A percentile compares a stretch with the other conserved stretches of the same genome.
phyloP scores from a whole-genome alignment of 2,329 filamentous ascomycete species.

The Arthrobotrys megalospora region DNA sequence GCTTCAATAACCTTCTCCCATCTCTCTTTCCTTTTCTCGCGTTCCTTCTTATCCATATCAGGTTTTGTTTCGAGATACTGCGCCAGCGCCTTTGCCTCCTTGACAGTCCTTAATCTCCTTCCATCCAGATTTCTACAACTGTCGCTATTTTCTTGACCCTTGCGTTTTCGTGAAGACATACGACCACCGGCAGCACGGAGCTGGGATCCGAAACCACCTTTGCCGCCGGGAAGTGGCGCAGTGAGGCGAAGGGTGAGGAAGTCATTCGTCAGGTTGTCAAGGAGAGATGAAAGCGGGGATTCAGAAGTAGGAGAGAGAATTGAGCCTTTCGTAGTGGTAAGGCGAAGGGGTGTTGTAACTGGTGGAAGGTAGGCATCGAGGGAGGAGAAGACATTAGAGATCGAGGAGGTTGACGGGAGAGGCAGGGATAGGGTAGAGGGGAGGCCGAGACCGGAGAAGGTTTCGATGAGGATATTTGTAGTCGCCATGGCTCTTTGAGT shows the following conservation, averaged over 20 bases:
- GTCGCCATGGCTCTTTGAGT: conserved; percentile 42
- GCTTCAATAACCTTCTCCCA: conserved; percentile 91
- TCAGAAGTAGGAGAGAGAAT: conserved; percentile 87
- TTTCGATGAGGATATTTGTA: conserved; percentile 78
- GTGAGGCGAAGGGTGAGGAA: conserved; percentile 88
- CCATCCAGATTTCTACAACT: conserved; percentile 96
- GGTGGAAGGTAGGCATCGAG: conserved; percentile 72
- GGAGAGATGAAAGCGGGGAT: conserved; percentile 75
- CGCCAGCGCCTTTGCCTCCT: conserved; percentile 93
- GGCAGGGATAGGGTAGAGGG: conserved; percentile 87
- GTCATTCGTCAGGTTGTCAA: conserved; percentile 75
- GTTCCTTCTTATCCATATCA: conserved; percentile 95
- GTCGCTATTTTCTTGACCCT: conserved; percentile 85
- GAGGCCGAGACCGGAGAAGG: conserved; percentile 84
- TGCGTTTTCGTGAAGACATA: conserved; percentile 96
- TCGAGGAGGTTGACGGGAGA: conserved; percentile 75
- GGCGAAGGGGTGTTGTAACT: conserved; percentile 74
- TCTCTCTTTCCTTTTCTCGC: conserved; percentile 82
- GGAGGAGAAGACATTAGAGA: conserved; percentile 77
- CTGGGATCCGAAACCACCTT: conserved; percentile 97
- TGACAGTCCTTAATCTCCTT: conserved; percentile 88
- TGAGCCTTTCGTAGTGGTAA: conserved; percentile 80
- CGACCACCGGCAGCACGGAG: conserved; percentile 95
- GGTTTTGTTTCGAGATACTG: conserved; percentile 96
- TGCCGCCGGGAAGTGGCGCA: conserved; percentile 87